phyloP scores from a whole-genome alignment of 2,329 filamentous ascomycete species.

The Biscogniauxia marginata region DNA sequence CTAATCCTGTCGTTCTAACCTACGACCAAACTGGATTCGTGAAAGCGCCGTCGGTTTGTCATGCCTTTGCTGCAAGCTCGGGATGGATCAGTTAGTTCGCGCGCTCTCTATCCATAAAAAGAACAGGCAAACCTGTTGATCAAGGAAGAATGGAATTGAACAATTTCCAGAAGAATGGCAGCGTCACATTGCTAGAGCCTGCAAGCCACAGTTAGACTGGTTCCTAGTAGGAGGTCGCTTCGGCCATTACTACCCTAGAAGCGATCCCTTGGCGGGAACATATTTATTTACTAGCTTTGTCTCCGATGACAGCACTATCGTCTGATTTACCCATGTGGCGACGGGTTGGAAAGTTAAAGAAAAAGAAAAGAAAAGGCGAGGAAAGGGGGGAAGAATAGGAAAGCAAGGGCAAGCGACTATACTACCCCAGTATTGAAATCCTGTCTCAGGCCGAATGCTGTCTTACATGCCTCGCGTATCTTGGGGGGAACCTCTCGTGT shows the following conservation, averaged over 20 bases:
- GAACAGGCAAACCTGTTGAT: background rate
- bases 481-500: background rate
- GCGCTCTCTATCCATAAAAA: background rate
- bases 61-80: no score
- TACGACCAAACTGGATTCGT: background rate
- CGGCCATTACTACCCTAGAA: constrained; percentile 22
- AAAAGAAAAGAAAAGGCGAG: background rate
- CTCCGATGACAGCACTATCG: background rate
- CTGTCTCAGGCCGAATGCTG: constrained; percentile 1
- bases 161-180: constrained; percentile 23
- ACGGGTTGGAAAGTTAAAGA: background rate
- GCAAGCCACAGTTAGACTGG: constrained; percentile 20
- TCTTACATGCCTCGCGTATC: constrained; percentile 10
- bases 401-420: no score
- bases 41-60: background rate
- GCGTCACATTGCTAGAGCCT: constrained; percentile 17
- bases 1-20: background rate
- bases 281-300: constrained; percentile 2
- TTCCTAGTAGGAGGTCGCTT: constrained; percentile 11
- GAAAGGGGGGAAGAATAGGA: no score
- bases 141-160: constrained; percentile 12
- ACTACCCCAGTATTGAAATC: background rate
- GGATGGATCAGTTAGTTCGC: background rate
- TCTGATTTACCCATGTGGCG: background rate
- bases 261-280: constrained; percentile 22